Evolutionary conservation across 2,329 filamentous ascomycete genomes (phyloP), one percentile per base, ranked within the genome.

Genomic region (Hirsutella rhossiliensis): DNA sequence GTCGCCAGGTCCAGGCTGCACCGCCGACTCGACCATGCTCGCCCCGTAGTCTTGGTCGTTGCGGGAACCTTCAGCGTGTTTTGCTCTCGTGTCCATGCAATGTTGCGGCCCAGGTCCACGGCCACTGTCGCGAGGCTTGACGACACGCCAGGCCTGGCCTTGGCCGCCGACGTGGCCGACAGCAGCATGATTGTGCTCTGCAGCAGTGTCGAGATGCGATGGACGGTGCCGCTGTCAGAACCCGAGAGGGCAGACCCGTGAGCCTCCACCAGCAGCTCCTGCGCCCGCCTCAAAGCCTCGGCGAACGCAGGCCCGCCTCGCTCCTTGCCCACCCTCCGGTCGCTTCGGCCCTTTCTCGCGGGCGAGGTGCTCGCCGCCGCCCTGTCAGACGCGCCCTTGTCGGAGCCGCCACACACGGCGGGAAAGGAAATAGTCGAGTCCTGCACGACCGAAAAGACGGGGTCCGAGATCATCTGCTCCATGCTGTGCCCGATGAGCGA

Each of bases 401-500:
- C 72, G 23, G 64, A 54, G 27, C 62, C 58, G 50, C 60, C 56
- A 20, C 66, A 65, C 32, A 90, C 69, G 0, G 86, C 80, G 1
- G 89, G 87, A 47, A 90, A 83, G 0, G 88, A 94, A 23, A 96
- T 80, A 0, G 88, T 95, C 1, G 92, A 96, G 55, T 98, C 92
- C 39, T 90, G 86, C 15, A 97, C 75, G 11, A 90, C 84, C 17
- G 87, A 94, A 60, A 90, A 94, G 4, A 92, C 83, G 3, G 89
- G 82, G 61, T 95, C 86, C 5, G 76, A 74, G 12, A 80, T 75
- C 68, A 95, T 85, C 54, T 82, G 74, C 40, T 82, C 77, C 54
- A 84, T 71, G 48, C 81, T 84, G 59, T 83, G 75, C 15, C 78
- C 72, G 47, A 87, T 69, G 38, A 84, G 73, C 39, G 82, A 78